Percentiles rank a stretch among this genome's conserved stretches.
phyloP scores from a whole-genome alignment of 2,329 filamentous ascomycete species.

The Aspergillus fumigatiaffinis region DNA sequence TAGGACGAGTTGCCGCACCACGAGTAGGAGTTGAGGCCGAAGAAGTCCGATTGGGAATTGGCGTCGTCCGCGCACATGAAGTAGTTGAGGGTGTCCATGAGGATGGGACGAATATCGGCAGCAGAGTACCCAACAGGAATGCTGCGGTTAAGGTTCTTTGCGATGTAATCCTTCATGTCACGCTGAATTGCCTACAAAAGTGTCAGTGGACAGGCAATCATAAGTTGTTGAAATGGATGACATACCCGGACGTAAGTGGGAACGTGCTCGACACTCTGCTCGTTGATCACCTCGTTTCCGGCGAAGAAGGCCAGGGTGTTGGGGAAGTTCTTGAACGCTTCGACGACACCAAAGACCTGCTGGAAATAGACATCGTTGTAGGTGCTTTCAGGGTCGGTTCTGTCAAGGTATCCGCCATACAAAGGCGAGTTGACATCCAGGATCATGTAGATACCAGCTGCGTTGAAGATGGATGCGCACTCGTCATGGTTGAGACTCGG shows the following conservation, averaged over 20 bases:
- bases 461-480: constrained; percentile 63
- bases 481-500: constrained; percentile 57
- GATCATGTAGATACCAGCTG: constrained; percentile 63
- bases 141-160: constrained; percentile 51
- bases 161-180: constrained; percentile 66
- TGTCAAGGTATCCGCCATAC: constrained; percentile 53
- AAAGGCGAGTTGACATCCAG: constrained; percentile 63
- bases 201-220: background rate
- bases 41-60: constrained; percentile 58
- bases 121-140: constrained; percentile 68
- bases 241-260: constrained; percentile 56
- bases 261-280: constrained; percentile 50
- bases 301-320: constrained; percentile 65
- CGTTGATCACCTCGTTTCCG: constrained; percentile 66
- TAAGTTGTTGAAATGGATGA: background rate
- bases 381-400: constrained; percentile 50
- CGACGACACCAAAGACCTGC: constrained; percentile 60
- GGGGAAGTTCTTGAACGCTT: constrained; percentile 63
- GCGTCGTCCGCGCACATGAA: constrained; percentile 54
- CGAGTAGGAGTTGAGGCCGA: constrained; percentile 65
- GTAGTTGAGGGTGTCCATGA: constrained; percentile 59
- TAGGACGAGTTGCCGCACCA: constrained; percentile 61
- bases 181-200: constrained; percentile 53
- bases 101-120: constrained; percentile 59
- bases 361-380: constrained; percentile 55